Evolutionary conservation across 495 filamentous ascomycete species (phyloP).

Genomic region (Barbatosphaeria neglecta): DNA sequence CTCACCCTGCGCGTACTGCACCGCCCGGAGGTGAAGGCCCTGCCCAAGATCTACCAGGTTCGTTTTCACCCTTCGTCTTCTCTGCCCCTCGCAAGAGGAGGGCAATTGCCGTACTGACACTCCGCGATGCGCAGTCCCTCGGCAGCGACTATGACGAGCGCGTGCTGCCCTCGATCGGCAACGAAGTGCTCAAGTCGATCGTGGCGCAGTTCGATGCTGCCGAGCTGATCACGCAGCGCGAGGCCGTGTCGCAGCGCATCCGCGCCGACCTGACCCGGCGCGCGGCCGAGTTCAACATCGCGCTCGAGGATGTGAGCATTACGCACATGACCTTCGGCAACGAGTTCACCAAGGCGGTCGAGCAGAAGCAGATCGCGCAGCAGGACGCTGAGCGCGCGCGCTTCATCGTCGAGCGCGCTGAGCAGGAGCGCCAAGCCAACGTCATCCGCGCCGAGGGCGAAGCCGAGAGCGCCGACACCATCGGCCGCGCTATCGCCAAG

Average conservation of each 20-base stretch:
- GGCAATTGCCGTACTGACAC: not conserved
- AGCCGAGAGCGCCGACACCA: slow-evolving; percentile 89
- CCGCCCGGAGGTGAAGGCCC: slow-evolving; percentile 78
- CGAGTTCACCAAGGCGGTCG: slow-evolving; percentile 96
- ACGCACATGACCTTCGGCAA: slow-evolving; percentile 99
- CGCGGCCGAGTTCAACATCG: slow-evolving; percentile 97
- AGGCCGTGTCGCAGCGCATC: slow-evolving; percentile 92
- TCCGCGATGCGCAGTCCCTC: slow-evolving; percentile 40
- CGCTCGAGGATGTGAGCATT: slow-evolving; percentile 96
- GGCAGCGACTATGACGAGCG: slow-evolving; percentile 98
- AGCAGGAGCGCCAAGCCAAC: slow-evolving; percentile 97
- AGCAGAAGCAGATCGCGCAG: slow-evolving; percentile 99
- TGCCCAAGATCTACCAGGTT: slow-evolving; percentile 99
- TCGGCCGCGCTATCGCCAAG: slow-evolving; percentile 85
- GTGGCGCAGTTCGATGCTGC: slow-evolving; percentile 98
- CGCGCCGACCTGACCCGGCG: slow-evolving; percentile 88
- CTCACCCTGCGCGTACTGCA: slow-evolving; percentile 93
- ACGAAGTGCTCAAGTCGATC: slow-evolving; percentile 99
- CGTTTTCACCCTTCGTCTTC: slow-evolving; percentile 7
- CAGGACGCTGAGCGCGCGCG: slow-evolving; percentile 94
- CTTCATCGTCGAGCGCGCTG: slow-evolving; percentile 97
- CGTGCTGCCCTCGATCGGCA: slow-evolving; percentile 98
- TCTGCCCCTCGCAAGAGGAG: not conserved
- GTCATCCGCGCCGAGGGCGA: slow-evolving; percentile 97
- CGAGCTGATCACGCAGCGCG: slow-evolving; percentile 97